phyloP scores from a whole-genome alignment of 2,329 filamentous ascomycete genomes.

The Cordyceps fumosorosea region DNA sequence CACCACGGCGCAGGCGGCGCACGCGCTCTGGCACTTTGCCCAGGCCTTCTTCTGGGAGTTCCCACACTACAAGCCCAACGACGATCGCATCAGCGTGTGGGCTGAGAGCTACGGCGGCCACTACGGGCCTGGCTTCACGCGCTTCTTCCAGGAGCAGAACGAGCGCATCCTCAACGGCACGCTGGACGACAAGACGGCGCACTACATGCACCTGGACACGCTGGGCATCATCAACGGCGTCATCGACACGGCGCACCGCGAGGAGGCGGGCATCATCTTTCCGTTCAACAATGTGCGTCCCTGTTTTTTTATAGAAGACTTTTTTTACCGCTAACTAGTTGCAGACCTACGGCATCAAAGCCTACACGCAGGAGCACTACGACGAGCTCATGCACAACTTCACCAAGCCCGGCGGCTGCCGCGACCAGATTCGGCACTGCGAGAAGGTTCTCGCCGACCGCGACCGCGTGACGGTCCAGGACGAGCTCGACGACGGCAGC shows the following conservation, averaged over 20 bases:
- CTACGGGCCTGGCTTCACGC: slow-evolving; percentile 59
- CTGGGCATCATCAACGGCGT: slow-evolving; percentile 66
- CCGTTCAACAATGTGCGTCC: slow-evolving; percentile 54
- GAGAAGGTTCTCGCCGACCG: slow-evolving; percentile 41
- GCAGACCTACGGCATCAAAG: slow-evolving; percentile 49
- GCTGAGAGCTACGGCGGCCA: slow-evolving; percentile 65
- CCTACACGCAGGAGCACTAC: slow-evolving; percentile 42
- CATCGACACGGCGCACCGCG: slow-evolving; percentile 57
- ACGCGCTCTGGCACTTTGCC: slow-evolving; percentile 59
- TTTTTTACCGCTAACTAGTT: too few species aligned
- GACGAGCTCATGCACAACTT: slow-evolving; percentile 24
- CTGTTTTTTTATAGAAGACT: not conserved
- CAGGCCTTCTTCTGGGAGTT: slow-evolving; percentile 54
- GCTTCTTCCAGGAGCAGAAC: slow-evolving; percentile 56
- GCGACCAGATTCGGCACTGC: slow-evolving; percentile 46
- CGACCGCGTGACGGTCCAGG: slow-evolving; percentile 39
- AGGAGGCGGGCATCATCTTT: slow-evolving; percentile 48
- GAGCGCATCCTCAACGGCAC: slow-evolving; percentile 30
- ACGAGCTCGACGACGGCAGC: slow-evolving; percentile 23
- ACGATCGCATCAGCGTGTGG: slow-evolving; percentile 56
- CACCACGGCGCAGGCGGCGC: slow-evolving; percentile 47
- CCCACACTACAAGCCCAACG: slow-evolving; percentile 48
- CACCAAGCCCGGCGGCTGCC: slow-evolving; percentile 40
- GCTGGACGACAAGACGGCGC: slow-evolving; percentile 34
- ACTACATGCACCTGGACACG: slow-evolving; percentile 47